phyloP scores from a whole-genome alignment of 1,284 basidiomycete species.

The Mycosarcoma mackinlayi region DNA sequence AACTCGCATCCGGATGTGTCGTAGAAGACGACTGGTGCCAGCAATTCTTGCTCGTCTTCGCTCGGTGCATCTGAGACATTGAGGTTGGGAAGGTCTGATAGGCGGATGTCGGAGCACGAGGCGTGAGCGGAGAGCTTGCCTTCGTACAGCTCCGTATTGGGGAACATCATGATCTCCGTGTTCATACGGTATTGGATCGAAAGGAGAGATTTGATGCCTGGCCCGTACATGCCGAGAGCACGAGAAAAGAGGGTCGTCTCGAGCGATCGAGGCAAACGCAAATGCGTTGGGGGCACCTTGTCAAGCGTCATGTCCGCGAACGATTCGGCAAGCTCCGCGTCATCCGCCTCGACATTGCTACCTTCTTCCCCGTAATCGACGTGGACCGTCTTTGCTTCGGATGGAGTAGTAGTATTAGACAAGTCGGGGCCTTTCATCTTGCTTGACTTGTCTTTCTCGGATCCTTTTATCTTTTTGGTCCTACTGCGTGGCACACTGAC shows the following conservation, averaged over 20 bases:
- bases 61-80: slow-evolving; percentile 67
- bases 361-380: slow-evolving; percentile 7
- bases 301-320: slow-evolving; percentile 5
- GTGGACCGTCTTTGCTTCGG: slow-evolving; percentile 4
- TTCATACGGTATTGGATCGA: slow-evolving; percentile 80
- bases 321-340: slow-evolving; percentile 4
- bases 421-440: slow-evolving; percentile 12
- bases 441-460: neutral
- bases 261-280: slow-evolving; percentile 79
- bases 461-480: neutral
- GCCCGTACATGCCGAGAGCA: slow-evolving; percentile 85
- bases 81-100: slow-evolving; percentile 74
- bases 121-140: slow-evolving; percentile 78
- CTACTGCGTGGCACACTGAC: neutral
- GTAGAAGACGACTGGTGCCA: slow-evolving; percentile 86
- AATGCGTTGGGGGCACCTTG: slow-evolving; percentile 17
- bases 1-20: slow-evolving; percentile 73
- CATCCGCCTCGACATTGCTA: slow-evolving; percentile 1
- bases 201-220: slow-evolving; percentile 84
- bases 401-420: slow-evolving; percentile 3
- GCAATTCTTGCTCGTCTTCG: slow-evolving; percentile 75
- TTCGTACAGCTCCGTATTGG: slow-evolving; percentile 83
- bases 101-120: slow-evolving; percentile 78
- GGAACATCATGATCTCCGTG: slow-evolving; percentile 83
- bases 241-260: slow-evolving; percentile 92